Percentiles rank a stretch among this genome's conserved stretches.
Conservation (phyloP, 352 stramenopile genomes). For the Phytopythium delawarense region DNA sequence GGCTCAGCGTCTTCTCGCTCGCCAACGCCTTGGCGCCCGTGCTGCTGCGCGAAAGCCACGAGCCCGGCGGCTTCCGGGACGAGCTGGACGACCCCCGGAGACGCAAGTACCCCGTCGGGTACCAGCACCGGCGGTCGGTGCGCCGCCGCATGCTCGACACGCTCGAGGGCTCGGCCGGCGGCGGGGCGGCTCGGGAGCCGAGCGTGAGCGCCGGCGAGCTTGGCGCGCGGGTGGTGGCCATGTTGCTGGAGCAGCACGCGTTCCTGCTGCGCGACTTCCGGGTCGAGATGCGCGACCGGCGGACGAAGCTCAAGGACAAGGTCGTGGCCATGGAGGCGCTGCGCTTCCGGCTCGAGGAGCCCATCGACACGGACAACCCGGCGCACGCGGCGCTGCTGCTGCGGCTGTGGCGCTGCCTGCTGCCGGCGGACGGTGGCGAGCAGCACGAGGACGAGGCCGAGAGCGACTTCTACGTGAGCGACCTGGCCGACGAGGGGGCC, state of each 20-base stretch:
- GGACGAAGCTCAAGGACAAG: conserved; percentile 53
- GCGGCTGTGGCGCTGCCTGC: conserved; percentile 57
- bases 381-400: conserved; percentile 56
- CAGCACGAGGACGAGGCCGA: conserved; percentile 17
- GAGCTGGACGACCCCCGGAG: conserved; percentile 65
- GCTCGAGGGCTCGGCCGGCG: conserved; percentile 23
- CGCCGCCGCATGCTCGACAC: conserved; percentile 53
- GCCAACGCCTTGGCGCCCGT: conserved; percentile 63
- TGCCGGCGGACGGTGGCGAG: conserved; percentile 28
- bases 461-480: conserved; percentile 15
- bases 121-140: conserved; percentile 43
- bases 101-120: conserved; percentile 73
- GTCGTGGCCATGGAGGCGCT: conserved; percentile 60
- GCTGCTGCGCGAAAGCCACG: conserved; percentile 48
- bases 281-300: conserved; percentile 40
- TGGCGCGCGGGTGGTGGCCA: conserved; percentile 51
- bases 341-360: conserved; percentile 68
- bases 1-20: conserved; percentile 60
- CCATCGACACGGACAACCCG: conserved; percentile 49
- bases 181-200: conserved; percentile 10
- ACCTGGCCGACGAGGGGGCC: background rate
- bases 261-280: conserved; percentile 58
- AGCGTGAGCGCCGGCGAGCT: conserved; percentile 67
- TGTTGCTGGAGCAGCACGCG: conserved; percentile 61
- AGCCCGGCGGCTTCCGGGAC: conserved; percentile 41